phyloP scores from a whole-genome alignment of 108 stramenopile species.

The Skeletonema grethae region DNA sequence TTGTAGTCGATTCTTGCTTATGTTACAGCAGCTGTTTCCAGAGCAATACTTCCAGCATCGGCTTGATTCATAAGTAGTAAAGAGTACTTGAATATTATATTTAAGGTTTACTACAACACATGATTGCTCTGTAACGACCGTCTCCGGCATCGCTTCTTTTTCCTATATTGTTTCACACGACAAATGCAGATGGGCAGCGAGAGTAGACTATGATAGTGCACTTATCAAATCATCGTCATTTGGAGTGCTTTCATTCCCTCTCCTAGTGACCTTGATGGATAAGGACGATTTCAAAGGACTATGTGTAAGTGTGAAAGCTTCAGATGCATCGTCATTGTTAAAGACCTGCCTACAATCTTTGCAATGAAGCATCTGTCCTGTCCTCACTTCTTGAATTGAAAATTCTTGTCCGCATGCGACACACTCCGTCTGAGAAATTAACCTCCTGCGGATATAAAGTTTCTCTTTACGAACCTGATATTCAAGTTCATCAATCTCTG shows the following conservation, averaged over 20 bases:
- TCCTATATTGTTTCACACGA: not conserved
- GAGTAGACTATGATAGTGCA: too few relatives aligned
- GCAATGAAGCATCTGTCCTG: conserved; percentile 2
- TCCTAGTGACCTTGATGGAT: not conserved
- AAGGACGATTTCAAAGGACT: not conserved
- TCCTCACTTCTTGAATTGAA: not conserved
- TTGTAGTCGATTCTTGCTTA: conserved; percentile 55
- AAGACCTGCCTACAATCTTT: not conserved
- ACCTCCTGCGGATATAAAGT: not conserved
- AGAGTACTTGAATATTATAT: not conserved
- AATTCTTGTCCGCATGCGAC: not conserved
- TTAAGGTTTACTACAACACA: not conserved
- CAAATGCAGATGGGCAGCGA: too few relatives aligned
- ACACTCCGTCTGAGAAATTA: not conserved
- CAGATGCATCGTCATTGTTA: not conserved
- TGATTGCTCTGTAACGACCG: not conserved
- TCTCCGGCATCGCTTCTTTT: too few relatives aligned
- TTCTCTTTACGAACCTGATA: not conserved
- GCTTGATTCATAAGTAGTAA: conserved; percentile 6
- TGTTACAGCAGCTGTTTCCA: not conserved
- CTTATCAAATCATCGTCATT: not conserved
- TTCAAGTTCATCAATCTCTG: conserved; percentile 7
- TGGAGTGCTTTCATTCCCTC: not conserved
- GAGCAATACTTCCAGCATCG: not conserved
- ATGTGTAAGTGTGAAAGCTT: not conserved